phyloP scores from a whole-genome alignment of 768 basidiomycete species.

The Hypholoma fasciculare region DNA sequence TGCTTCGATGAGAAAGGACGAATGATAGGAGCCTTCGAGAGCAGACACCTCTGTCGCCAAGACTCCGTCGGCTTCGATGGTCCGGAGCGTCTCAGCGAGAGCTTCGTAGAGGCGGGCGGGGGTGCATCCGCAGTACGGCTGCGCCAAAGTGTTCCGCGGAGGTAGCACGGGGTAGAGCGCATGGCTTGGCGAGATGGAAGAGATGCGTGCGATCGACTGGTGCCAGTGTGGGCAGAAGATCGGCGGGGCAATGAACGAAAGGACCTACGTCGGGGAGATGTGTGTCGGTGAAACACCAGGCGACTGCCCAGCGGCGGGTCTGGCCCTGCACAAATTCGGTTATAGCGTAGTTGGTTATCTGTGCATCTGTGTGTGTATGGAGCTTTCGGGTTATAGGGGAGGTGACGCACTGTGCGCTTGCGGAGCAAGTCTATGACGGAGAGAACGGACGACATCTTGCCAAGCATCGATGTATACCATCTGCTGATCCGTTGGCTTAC shows the following conservation, averaged over 20 bases:
- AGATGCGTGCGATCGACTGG: slow-evolving; percentile 34
- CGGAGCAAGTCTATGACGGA: slow-evolving; percentile 60
- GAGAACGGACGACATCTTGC: slow-evolving; percentile 76
- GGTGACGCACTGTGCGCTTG: slow-evolving; percentile 27
- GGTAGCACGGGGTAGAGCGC: slow-evolving; percentile 57
- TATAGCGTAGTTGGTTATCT: slow-evolving; percentile 89
- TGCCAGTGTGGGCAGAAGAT: slow-evolving; percentile 17
- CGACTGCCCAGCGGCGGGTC: slow-evolving; percentile 91
- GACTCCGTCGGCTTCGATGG: slow-evolving; percentile 23
- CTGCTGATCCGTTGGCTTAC: slow-evolving; percentile 32
- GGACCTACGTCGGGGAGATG: slow-evolving; percentile 77
- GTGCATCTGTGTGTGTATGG: neutral
- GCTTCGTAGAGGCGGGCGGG: slow-evolving; percentile 23
- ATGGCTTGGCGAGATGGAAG: slow-evolving; percentile 30
- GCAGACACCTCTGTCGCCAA: neutral
- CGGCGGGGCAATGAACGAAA: neutral
- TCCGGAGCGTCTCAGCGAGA: slow-evolving; percentile 23
- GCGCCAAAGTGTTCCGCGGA: slow-evolving; percentile 52
- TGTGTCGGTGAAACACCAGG: slow-evolving; percentile 72
- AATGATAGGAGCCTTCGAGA: neutral
- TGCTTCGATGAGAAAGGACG: slow-evolving; percentile 19
- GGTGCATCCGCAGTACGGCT: slow-evolving; percentile 20
- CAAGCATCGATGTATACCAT: slow-evolving; percentile 95
- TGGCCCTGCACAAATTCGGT: slow-evolving; percentile 84
- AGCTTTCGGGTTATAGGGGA: neutral